Evolutionary conservation across 2,329 filamentous ascomycete genomes (phyloP).

Genomic region (Colletotrichum theobromicola): DNA sequence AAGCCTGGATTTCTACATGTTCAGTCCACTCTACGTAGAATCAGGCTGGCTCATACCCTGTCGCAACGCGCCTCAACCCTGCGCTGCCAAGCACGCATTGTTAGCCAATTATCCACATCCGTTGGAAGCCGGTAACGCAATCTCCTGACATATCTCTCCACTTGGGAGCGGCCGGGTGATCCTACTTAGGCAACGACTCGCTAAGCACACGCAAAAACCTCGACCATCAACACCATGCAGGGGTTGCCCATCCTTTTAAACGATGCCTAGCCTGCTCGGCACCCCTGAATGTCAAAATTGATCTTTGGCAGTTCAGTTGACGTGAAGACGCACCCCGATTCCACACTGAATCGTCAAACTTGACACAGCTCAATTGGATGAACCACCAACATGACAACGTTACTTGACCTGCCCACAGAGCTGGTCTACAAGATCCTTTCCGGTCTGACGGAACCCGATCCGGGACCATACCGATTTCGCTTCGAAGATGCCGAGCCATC

Average conservation of each 20-base stretch:
- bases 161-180: background rate
- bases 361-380: background rate
- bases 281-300: background rate
- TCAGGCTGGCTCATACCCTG: background rate
- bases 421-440: background rate
- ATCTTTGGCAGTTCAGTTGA: background rate
- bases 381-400: background rate
- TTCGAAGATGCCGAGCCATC: background rate
- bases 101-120: background rate
- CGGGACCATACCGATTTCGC: background rate
- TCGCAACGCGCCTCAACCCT: background rate
- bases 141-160: conserved; percentile 1
- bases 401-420: conserved; percentile 7
- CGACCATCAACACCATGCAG: background rate
- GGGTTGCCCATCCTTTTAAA: background rate
- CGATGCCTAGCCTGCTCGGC: background rate
- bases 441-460: background rate
- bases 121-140: background rate
- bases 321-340: background rate
- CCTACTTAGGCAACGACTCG: background rate
- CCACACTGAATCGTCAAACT: background rate
- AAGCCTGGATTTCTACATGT: background rate
- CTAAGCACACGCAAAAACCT: background rate
- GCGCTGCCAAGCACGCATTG: background rate
- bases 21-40: background rate